Conservation (phyloP, 176 grass and related monocot genomes). For the Juncus effusus region DNA sequence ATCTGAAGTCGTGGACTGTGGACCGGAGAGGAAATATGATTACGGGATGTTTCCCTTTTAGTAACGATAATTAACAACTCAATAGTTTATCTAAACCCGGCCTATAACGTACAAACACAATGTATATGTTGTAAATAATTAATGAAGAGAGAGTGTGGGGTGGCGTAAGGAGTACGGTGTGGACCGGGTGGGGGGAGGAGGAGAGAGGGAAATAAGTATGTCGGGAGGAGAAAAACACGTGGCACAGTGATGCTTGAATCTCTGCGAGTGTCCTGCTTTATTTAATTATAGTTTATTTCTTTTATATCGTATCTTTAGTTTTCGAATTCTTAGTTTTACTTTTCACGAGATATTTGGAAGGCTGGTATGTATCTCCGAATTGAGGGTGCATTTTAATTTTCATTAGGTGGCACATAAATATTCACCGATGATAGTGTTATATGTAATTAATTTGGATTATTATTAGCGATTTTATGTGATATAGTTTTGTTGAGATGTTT, state of each 20-base stretch:
- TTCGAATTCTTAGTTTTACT: too few relatives aligned
- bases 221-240: constrained; percentile 15
- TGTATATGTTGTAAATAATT: background rate
- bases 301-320: too few relatives aligned
- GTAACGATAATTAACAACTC: constrained; percentile 6
- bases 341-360: too few relatives aligned
- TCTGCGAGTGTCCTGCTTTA: constrained; percentile 19
- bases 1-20: background rate
- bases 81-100: background rate
- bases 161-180: background rate
- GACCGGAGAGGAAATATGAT: constrained; percentile 21
- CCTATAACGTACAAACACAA: background rate
- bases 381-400: background rate
- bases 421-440: too few relatives aligned
- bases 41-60: background rate
- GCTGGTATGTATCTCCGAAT: background rate
- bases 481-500: too few relatives aligned
- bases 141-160: background rate
- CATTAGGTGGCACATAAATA: too few relatives aligned
- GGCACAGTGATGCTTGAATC: constrained; percentile 25
- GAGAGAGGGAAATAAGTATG: constrained; percentile 5
- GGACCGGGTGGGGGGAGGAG: background rate
- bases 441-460: too few relatives aligned
- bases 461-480: too few relatives aligned
- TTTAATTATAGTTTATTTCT: too few relatives aligned